These are phyloP conservation scores for Allodekkera sacchari DNA, from an alignment of 805 yeast genomes.

Conservation along the genomic window DNA sequence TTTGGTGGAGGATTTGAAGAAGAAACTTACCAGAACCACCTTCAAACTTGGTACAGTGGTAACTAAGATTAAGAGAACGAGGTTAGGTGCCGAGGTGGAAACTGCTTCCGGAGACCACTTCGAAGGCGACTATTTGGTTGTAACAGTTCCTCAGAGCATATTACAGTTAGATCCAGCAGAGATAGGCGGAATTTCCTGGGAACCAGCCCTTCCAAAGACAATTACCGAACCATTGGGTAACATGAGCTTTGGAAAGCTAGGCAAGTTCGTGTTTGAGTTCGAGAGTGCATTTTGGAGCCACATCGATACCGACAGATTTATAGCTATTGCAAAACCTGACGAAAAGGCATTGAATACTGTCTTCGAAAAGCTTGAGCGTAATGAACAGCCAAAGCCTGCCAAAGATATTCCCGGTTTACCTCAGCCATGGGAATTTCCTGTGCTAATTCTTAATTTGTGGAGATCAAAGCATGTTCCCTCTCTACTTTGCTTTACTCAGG, in stretches of 20 bases:
- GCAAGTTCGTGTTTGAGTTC: conserved; percentile 68
- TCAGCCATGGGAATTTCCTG: conserved; percentile 49
- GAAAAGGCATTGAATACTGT: not conserved
- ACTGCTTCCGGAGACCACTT: conserved; percentile 26
- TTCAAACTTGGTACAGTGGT: conserved; percentile 38
- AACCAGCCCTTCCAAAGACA: conserved; percentile 43
- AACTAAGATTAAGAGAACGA: conserved; percentile 25
- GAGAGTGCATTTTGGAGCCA: conserved; percentile 51
- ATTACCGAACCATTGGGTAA: conserved; percentile 35
- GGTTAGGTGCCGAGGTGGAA: conserved; percentile 20
- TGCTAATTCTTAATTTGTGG: conserved; percentile 52
- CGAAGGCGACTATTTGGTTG: conserved; percentile 49
- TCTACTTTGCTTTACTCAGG: conserved; percentile 60
- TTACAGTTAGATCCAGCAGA: conserved; percentile 33
- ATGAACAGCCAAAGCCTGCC: conserved; percentile 1
- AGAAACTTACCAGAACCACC: conserved; percentile 29
- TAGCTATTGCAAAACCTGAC: conserved; percentile 34
- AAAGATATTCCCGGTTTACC: conserved; percentile 18
- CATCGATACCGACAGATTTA: conserved; percentile 39
- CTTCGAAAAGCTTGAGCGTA: not conserved
- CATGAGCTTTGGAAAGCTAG: conserved; percentile 59
- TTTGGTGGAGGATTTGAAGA: conserved; percentile 38
- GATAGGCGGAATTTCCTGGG: conserved; percentile 44
- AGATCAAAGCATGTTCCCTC: conserved; percentile 41
- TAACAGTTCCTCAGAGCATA: conserved; percentile 73